A percentile compares a stretch with the other conserved stretches of the same genome.
These are phyloP conservation scores for Penicillium parvum DNA, from an alignment of 495 filamentous ascomycete genomes.

Conservation along the genomic window DNA sequence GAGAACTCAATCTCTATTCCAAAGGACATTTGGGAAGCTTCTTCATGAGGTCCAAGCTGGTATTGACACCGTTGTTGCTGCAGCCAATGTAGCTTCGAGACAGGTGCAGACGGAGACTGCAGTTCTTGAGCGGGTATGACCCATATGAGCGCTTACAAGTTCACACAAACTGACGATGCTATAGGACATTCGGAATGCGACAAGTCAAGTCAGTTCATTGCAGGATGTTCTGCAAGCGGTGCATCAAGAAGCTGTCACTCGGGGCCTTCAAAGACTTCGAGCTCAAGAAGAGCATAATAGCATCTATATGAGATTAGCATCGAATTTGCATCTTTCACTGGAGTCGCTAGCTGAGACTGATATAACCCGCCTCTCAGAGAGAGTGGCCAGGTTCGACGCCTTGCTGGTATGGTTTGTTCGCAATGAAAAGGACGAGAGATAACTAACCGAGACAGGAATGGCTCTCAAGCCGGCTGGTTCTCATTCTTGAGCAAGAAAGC, in stretches of 20 bases:
- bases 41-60: constrained; percentile 29
- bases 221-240: constrained; percentile 25
- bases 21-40: constrained; percentile 23
- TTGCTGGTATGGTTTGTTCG: constrained; percentile 24
- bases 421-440: not conserved
- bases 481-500: constrained; percentile 31
- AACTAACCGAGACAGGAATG: constrained; percentile 19
- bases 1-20: constrained; percentile 24
- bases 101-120: constrained; percentile 21
- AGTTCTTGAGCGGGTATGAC: constrained; percentile 31
- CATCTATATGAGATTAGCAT: constrained; percentile 30
- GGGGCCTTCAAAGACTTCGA: constrained; percentile 21
- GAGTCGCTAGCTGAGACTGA: constrained; percentile 26
- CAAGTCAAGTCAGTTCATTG: constrained; percentile 26
- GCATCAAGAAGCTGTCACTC: constrained; percentile 31
- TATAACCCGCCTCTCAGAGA: constrained; percentile 22
- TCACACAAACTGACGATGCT: not conserved
- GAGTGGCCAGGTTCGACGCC: constrained; percentile 28
- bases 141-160: not conserved
- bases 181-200: constrained; percentile 35
- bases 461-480: constrained; percentile 25
- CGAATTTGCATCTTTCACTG: constrained; percentile 22
- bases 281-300: constrained; percentile 22
- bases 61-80: constrained; percentile 15
- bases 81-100: constrained; percentile 19